A percentile compares a stretch with the other conserved stretches of the same genome.
Conservation (phyloP, 208 protist genomes). For the Kentomonas sorsogonicus region DNA sequence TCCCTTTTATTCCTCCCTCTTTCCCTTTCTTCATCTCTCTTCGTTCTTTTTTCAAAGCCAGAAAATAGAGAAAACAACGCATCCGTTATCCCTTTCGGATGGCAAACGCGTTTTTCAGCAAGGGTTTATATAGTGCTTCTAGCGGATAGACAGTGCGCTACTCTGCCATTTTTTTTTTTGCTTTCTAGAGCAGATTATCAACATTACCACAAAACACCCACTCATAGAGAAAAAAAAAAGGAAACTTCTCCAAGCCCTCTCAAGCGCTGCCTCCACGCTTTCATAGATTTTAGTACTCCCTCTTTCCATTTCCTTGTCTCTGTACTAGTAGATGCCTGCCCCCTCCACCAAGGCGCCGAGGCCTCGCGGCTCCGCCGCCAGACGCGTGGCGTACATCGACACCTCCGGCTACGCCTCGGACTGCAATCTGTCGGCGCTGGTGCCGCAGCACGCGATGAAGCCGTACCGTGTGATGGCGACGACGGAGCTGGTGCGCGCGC, state of each 20-base stretch:
- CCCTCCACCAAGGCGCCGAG: no score
- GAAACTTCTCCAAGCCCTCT: no score
- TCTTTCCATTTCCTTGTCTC: not conserved
- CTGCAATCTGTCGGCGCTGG: conserved; percentile 77
- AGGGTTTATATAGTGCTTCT: no score
- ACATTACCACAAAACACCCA: no score
- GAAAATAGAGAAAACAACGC: not conserved
- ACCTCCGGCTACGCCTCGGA: conserved; percentile 79
- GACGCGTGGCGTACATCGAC: conserved; percentile 64
- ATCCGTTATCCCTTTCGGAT: not conserved
- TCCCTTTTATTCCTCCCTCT: not conserved
- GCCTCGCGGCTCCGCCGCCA: no score
- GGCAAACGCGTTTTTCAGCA: no score
- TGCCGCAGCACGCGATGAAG: conserved; percentile 90
- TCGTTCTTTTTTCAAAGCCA: not conserved
- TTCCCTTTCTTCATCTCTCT: not conserved
- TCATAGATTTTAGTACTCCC: not conserved
- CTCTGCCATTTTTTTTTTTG: conserved; percentile 2
- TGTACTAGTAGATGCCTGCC: not conserved
- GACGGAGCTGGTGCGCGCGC: conserved; percentile 66
- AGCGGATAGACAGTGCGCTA: not conserved
- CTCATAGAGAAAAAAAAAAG: no score
- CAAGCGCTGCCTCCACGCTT: no score
- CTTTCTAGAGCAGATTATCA: not conserved
- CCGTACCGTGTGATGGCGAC: conserved; percentile 80